Evolutionary conservation across 805 yeast genomes (phyloP).

Genomic region (Ogataea saltuana): DNA sequence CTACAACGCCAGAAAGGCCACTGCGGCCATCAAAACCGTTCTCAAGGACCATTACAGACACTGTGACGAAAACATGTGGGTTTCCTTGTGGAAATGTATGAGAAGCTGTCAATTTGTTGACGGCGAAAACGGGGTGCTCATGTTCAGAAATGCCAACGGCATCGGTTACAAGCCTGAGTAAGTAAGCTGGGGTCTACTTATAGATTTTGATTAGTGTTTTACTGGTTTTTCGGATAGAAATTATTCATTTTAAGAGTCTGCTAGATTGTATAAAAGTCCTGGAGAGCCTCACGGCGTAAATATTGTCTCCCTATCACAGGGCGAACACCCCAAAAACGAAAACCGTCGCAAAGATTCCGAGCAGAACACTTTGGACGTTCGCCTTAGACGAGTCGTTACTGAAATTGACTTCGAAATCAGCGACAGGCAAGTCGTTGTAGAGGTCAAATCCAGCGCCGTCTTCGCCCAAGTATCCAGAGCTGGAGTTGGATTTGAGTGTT

Average conservation of each 20-base stretch:
- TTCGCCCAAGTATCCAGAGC: conserved; percentile 4
- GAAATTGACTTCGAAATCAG: conserved; percentile 23
- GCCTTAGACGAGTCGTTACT: conserved; percentile 21
- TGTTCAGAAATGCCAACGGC: conserved; percentile 62
- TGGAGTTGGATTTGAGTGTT: conserved; percentile 6
- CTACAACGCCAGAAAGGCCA: conserved; percentile 55
- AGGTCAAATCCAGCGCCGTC: conserved; percentile 20
- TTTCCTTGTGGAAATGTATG: conserved; percentile 53
- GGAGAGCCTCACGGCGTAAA: too few relatives aligned
- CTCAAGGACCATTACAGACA: conserved; percentile 54
- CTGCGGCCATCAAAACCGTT: conserved; percentile 50
- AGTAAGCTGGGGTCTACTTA: not conserved
- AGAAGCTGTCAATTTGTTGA: conserved; percentile 74
- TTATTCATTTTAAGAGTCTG: conserved; percentile 1
- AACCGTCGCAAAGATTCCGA: conserved; percentile 16
- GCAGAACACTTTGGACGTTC: conserved; percentile 11
- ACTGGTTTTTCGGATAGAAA: too few relatives aligned
- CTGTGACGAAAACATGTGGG: conserved; percentile 58
- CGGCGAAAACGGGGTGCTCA: conserved; percentile 63
- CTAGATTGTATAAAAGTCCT: conserved; percentile 3
- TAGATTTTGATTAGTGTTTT: not conserved
- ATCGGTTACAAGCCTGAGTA: conserved; percentile 39
- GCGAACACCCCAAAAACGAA: conserved; percentile 22
- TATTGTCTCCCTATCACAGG: too few relatives aligned
- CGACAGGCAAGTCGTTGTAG: conserved; percentile 26